Evolutionary conservation across 371 early-diverging fungal species (phyloP), one percentile per base, ranked within the genome.

Genomic region (Mucor saturninus): DNA sequence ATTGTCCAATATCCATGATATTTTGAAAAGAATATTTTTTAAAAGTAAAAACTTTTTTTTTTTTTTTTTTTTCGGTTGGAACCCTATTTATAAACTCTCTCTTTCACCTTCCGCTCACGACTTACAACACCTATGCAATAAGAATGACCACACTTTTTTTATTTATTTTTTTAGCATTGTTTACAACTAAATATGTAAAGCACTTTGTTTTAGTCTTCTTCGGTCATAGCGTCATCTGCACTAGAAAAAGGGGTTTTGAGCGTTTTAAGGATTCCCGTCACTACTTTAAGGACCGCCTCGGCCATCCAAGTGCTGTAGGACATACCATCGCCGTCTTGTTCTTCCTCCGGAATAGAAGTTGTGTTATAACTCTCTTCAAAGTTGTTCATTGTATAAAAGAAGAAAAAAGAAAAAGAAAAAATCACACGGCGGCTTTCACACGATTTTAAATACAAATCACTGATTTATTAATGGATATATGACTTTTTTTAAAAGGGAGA

Each of bases 401-500:
- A 37, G 53, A 42, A 58, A 56, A 46, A 53, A 62, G 40, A 29
- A 39, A 40, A 4, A 14, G 11, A 2, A 30, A 40, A 14, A 31
- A 38, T 13, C 2, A 2, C 43, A 2, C 8, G 3, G 5, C n/a
- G n/a, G 2, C 14, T 43, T 43, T 21, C 21, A 21, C 21, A 21
- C 9, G 21, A n/a, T 3, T 21, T 21, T 21, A 46, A 26, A 46
- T 21, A 21, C 13, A 45, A 45, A 45, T 5, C 3, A 21, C 4
- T 46, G 46, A 46, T 46, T 21, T 21, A 46, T 13, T 42, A 21
- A 0, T 46, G 21, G 6, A 45, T 45, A 15, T 50, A 29, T 39
- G 15, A 30, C 30, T 50, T 30, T 50, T 30, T 29, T 74, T 78
- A 81, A 59, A 81, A 81, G 14, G 86, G 86, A 65, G 81, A 83